Evolutionary conservation across 148 eudicot species (phyloP).

Genomic region (Fagopyrum esculentum): DNA sequence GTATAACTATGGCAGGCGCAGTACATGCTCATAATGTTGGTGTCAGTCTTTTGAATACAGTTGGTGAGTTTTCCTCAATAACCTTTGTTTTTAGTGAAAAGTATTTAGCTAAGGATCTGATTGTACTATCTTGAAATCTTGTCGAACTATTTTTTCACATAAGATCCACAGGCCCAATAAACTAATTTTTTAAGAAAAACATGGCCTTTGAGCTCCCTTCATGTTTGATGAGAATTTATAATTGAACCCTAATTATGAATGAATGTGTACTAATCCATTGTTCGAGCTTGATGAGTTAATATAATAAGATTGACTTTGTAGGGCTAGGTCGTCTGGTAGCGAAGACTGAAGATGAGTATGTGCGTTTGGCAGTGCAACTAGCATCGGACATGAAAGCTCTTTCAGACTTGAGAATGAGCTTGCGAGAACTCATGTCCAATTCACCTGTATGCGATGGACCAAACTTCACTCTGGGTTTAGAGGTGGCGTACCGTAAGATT

Average conservation of each 20-base stretch:
- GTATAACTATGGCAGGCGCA: slow-evolving; percentile 87
- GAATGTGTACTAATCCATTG: neutral
- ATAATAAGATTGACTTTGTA: slow-evolving; percentile 16
- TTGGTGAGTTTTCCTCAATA: slow-evolving; percentile 47
- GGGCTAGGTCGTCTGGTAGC: slow-evolving; percentile 78
- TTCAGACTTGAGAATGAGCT: slow-evolving; percentile 59
- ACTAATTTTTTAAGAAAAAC: neutral
- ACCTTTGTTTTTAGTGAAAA: too few relatives aligned
- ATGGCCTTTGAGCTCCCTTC: neutral
- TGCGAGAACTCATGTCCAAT: slow-evolving; percentile 80
- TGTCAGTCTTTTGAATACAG: slow-evolving; percentile 84
- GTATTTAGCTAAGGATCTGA: neutral
- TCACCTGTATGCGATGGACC: slow-evolving; percentile 88
- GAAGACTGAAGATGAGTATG: slow-evolving; percentile 84
- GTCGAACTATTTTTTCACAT: neutral
- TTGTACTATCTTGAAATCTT: neutral
- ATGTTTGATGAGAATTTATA: neutral
- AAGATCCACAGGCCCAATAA: neutral
- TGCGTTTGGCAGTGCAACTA: slow-evolving; percentile 56
- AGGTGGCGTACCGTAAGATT: slow-evolving; percentile 59
- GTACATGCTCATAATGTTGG: slow-evolving; percentile 99
- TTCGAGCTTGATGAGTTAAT: neutral
- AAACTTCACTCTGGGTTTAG: slow-evolving; percentile 60
- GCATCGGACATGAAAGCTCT: slow-evolving; percentile 73
- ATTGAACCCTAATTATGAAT: neutral